phyloP scores from a whole-genome alignment of 1,139 yeast genomes.

The Kluyveromyces sp. region DNA sequence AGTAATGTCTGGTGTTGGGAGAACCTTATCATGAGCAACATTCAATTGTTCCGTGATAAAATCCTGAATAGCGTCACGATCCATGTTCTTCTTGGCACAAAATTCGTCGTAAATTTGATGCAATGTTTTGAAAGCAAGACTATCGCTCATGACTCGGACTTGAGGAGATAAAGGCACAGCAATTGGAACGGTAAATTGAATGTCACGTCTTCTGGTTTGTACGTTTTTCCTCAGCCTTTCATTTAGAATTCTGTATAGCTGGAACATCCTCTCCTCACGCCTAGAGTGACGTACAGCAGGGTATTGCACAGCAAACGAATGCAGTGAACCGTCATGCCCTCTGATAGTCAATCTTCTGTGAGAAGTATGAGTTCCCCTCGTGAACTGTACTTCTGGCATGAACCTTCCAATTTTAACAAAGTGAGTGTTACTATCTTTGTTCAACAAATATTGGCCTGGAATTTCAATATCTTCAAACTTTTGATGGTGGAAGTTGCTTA shows the following conservation, averaged over 20 bases:
- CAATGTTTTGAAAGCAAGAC: constrained; percentile 68
- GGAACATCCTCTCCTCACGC: constrained; percentile 91
- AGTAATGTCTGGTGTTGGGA: constrained; percentile 87
- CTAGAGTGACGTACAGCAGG: constrained; percentile 98
- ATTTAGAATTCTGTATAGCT: constrained; percentile 80
- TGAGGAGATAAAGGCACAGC: constrained; percentile 96
- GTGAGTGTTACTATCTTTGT: constrained; percentile 78
- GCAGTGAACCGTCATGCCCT: constrained; percentile 89
- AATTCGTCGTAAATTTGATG: constrained; percentile 84
- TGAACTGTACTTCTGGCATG: constrained; percentile 79
- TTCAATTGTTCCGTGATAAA: constrained; percentile 80
- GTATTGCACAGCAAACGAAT: constrained; percentile 91
- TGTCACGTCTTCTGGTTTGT: constrained; percentile 79
- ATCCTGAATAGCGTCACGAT: constrained; percentile 85
- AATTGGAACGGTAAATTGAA: constrained; percentile 80
- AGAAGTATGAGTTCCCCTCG: constrained; percentile 89
- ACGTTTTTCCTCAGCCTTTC: constrained; percentile 74
- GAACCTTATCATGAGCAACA: constrained; percentile 86
- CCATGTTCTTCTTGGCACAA: constrained; percentile 67
- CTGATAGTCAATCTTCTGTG: constrained; percentile 83
- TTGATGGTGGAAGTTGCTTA: constrained; percentile 96
- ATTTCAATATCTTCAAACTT: constrained; percentile 96
- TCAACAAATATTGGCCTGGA: constrained; percentile 88
- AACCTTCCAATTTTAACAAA: constrained; percentile 91
- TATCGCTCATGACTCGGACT: constrained; percentile 84